Percentiles rank a stretch among this genome's conserved stretches.
phyloP scores from a whole-genome alignment of 805 yeast genomes.

The Tetrapisispora taiwanensis region DNA sequence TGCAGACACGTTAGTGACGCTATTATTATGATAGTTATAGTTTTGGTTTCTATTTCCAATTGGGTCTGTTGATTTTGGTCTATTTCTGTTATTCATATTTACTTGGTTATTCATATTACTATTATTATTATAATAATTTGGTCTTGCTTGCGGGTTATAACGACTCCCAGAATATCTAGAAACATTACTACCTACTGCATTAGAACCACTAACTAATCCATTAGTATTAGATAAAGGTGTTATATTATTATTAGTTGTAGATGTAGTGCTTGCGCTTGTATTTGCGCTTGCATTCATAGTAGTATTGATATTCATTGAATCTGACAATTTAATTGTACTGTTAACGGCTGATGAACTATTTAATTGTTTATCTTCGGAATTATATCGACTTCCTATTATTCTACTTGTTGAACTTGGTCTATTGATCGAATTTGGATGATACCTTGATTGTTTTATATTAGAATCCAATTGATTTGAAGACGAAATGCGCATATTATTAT shows the following conservation, averaged over 20 bases:
- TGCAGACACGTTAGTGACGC: neutral
- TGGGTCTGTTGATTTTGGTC: conserved; percentile 14
- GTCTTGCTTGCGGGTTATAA: conserved; percentile 16
- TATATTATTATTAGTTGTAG: too few species aligned
- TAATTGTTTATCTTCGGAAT: conserved; percentile 13
- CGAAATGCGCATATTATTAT: conserved; percentile 7
- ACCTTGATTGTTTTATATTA: conserved; percentile 18
- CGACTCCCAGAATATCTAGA: conserved; percentile 17
- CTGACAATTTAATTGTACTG: too few species aligned
- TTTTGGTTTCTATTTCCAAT: neutral
- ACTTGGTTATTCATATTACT: neutral
- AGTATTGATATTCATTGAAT: too few species aligned
- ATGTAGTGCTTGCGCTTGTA: too few species aligned
- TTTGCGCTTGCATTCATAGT: too few species aligned
- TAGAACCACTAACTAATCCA: neutral
- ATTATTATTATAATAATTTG: neutral
- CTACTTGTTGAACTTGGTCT: conserved; percentile 12
- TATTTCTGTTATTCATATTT: conserved; percentile 5
- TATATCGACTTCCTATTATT: conserved; percentile 19
- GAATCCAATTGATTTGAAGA: neutral
- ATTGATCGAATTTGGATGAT: conserved; percentile 19
- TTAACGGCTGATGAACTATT: neutral
- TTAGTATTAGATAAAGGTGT: neutral
- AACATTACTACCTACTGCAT: neutral
- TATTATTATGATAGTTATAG: neutral